Conservation (phyloP, 495 filamentous ascomycete genomes). For the Tuber umbilicatum region DNA sequence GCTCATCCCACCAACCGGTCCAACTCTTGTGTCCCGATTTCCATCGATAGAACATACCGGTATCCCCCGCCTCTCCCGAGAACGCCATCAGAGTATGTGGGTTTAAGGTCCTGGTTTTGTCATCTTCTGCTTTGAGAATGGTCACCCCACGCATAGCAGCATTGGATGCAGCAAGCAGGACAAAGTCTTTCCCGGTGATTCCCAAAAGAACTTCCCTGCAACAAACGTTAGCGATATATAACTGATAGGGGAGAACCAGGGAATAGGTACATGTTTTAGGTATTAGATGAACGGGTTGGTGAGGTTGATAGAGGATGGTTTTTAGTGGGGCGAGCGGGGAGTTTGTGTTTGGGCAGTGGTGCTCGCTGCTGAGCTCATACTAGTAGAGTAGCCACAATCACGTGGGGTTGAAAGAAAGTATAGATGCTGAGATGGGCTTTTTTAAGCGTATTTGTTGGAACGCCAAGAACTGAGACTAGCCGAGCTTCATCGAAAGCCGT, state of each 20-base stretch:
- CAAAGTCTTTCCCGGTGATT: conserved; percentile 98
- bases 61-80: conserved; percentile 92
- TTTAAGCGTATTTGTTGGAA: not conserved
- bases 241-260: not conserved
- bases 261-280: not conserved
- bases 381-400: not conserved
- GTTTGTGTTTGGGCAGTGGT: not conserved
- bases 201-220: conserved; percentile 94
- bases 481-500: not conserved
- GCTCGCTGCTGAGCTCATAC: not conserved
- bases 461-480: not conserved
- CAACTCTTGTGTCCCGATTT: not conserved
- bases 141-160: conserved; percentile 95
- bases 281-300: not conserved
- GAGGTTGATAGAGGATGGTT: not conserved
- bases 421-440: not conserved
- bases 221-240: conserved; percentile 1
- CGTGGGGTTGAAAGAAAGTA: not conserved
- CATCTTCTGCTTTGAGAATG: conserved; percentile 89
- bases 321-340: not conserved
- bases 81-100: conserved; percentile 94
- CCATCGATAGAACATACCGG: conserved; percentile 53
- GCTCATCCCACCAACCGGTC: conserved; percentile 1
- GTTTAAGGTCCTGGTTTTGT: conserved; percentile 89
- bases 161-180: conserved; percentile 93